Percentiles rank a stretch among this genome's conserved stretches.
Evolutionary conservation across 2,329 filamentous ascomycete species (phyloP).

Genomic region (Paecilomyces variotii): DNA sequence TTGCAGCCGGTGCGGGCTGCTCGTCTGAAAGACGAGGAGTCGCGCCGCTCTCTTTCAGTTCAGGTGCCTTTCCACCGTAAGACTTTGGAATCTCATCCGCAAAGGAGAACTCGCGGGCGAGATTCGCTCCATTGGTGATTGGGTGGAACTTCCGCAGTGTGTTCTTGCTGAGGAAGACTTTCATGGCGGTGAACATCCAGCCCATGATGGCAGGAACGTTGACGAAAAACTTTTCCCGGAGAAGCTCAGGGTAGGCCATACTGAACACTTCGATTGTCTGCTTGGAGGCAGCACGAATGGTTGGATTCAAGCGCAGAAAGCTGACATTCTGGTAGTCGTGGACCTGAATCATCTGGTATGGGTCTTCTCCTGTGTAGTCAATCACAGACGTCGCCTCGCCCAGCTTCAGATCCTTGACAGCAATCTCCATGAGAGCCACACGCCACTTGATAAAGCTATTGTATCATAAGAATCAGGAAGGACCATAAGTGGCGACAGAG

Average conservation of each 20-base stretch:
- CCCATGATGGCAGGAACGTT: slow-evolving; percentile 90
- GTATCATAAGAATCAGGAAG: slow-evolving; percentile 1
- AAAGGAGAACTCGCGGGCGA: slow-evolving; percentile 57
- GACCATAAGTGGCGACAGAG: neutral
- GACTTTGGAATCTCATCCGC: slow-evolving; percentile 59
- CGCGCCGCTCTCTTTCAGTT: slow-evolving; percentile 35
- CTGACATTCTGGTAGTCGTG: slow-evolving; percentile 87
- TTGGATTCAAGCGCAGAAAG: slow-evolving; percentile 73
- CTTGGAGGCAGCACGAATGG: slow-evolving; percentile 66
- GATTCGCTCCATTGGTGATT: slow-evolving; percentile 61
- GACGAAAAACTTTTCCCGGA: slow-evolving; percentile 90
- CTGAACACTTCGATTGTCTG: slow-evolving; percentile 77
- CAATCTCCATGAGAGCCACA: slow-evolving; percentile 81
- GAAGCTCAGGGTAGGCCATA: slow-evolving; percentile 78
- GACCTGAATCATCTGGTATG: slow-evolving; percentile 84
- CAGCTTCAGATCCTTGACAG: slow-evolving; percentile 66
- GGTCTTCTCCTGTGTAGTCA: slow-evolving; percentile 55
- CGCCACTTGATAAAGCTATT: slow-evolving; percentile 81
- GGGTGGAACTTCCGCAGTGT: slow-evolving; percentile 75
- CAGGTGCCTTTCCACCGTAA: slow-evolving; percentile 67
- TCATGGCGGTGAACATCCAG: slow-evolving; percentile 70
- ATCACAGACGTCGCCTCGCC: slow-evolving; percentile 62
- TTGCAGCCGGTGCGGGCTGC: slow-evolving; percentile 6
- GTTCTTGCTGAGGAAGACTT: slow-evolving; percentile 64
- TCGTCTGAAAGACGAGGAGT: slow-evolving; percentile 24